A percentile compares a stretch with the other conserved stretches of the same genome.
Conservation (phyloP, 805 yeast species). For the Wickerhamiella allomyrinae region DNA sequence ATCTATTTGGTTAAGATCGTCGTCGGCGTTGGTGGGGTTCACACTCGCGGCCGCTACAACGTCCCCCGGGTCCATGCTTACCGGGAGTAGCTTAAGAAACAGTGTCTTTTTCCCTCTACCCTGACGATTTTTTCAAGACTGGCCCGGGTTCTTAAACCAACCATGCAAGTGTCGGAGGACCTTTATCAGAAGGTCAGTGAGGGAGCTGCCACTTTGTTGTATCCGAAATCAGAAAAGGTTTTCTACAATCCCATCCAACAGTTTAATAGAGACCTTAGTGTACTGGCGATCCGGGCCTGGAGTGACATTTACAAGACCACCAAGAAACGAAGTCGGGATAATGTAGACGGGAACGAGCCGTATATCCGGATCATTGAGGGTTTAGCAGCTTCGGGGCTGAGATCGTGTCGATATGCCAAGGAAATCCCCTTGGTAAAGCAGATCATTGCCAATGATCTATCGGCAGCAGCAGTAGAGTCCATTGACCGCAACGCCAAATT, state of each 20-base stretch:
- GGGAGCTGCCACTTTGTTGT: slow-evolving; percentile 72
- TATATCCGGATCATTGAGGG: slow-evolving; percentile 73
- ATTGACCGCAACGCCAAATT: slow-evolving; percentile 57
- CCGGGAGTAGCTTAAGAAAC: background rate
- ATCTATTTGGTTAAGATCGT: background rate
- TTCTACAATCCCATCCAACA: slow-evolving; percentile 96
- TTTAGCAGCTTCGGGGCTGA: slow-evolving; percentile 82
- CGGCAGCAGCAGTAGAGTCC: slow-evolving; percentile 71
- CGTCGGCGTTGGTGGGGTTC: background rate
- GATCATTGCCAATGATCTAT: slow-evolving; percentile 80
- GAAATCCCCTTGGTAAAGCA: slow-evolving; percentile 67
- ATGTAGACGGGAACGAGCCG: slow-evolving; percentile 23
- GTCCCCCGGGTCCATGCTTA: slow-evolving; percentile 6
- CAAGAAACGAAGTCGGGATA: slow-evolving; percentile 12
- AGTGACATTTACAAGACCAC: slow-evolving; percentile 36
- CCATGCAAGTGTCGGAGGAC: background rate
- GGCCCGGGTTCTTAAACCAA: background rate
- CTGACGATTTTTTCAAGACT: slow-evolving; percentile 2
- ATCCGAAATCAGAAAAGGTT: slow-evolving; percentile 69
- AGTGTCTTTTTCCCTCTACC: background rate
- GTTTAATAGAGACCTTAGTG: slow-evolving; percentile 84
- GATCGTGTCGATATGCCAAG: slow-evolving; percentile 86
- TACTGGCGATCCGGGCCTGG: slow-evolving; percentile 79
- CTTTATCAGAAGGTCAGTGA: slow-evolving; percentile 32
- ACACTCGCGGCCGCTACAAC: slow-evolving; percentile 2